Evolutionary conservation across 768 basidiomycete species (phyloP).

Genomic region (Sporobolomyces phaffii): DNA sequence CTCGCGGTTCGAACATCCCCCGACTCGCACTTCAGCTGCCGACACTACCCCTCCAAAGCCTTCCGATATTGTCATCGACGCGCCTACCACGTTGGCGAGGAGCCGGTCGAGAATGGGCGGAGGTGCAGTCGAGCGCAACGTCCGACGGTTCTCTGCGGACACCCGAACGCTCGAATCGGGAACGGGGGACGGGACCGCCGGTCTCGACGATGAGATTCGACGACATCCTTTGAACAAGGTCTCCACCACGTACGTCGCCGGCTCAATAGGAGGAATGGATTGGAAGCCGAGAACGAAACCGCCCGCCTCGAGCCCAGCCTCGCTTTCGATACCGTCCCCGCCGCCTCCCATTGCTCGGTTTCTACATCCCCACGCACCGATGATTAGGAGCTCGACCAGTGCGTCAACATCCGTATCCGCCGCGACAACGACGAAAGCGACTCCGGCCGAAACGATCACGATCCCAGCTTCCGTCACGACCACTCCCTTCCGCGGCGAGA

Average conservation of each 20-base stretch:
- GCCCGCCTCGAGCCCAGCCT: neutral
- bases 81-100: neutral
- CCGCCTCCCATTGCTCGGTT: neutral
- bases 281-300: neutral
- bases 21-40: neutral
- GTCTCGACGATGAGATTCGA: neutral
- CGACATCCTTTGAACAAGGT: too few relatives aligned
- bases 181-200: too few relatives aligned
- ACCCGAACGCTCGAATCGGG: too few relatives aligned
- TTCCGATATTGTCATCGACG: too few relatives aligned
- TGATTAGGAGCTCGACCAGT: too few relatives aligned
- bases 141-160: neutral
- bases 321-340: neutral
- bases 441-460: neutral
- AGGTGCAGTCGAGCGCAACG: neutral
- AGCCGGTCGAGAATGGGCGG: neutral
- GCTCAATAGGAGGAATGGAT: neutral
- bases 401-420: too few relatives aligned
- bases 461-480: constrained; percentile 1
- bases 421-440: neutral
- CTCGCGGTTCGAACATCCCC: constrained; percentile 14
- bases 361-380: neutral
- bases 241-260: too few relatives aligned
- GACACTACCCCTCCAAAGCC: too few relatives aligned
- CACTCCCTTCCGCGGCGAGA: neutral